Evolutionary conservation across 331 rosid genomes (phyloP), one percentile per base, ranked within the genome.

Genomic region (Quercus tomentella): DNA sequence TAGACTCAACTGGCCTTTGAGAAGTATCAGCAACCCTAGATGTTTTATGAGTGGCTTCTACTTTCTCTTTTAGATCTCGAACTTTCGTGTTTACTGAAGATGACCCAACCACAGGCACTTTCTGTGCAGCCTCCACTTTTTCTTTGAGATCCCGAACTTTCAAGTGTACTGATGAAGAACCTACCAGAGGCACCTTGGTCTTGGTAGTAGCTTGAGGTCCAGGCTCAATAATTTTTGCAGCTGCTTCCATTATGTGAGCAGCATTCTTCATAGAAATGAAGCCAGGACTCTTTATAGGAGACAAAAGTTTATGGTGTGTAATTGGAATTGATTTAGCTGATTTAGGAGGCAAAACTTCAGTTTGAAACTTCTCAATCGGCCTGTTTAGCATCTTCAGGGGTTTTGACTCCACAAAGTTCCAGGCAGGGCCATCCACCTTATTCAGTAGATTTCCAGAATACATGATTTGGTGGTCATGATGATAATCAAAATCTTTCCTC

Each of bases 231-330:
- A 95, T 95, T 88, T 88, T 95, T 65, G 96, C 94, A 2, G 99
- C 99, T 82, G 97, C 97, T 86, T 95, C 97, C 97, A 95, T 95
- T 73, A 95, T 90, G 86, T 87, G 97, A 73, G 94, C 96, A 79
- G 93, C 93, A 87, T 91, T 91, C 67, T 87, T 91, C 60, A 87
- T 87, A 11, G 96, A 86, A 84, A 93, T 72, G 83, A 92, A 95
- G 61, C 92, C 86, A 28, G 93, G 97, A 81, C 63, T 85, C 90
- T 92, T 95, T 55, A 95, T 93, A 7, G 99, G 99, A 45, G 99
- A 95, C 84, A 95, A 80, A 82, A 91, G 97, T 79, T 89, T 95
- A 72, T 95, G 97, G 87, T 93, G 97, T 55, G 99, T 95, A 73
- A 86, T 68, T 20, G 99, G 97, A 82, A 95, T 95, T 43, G 99